These are phyloP conservation scores for Sarcocystis neurona DNA, from an alignment of 169 alveolate species.

Conservation along the genomic window DNA sequence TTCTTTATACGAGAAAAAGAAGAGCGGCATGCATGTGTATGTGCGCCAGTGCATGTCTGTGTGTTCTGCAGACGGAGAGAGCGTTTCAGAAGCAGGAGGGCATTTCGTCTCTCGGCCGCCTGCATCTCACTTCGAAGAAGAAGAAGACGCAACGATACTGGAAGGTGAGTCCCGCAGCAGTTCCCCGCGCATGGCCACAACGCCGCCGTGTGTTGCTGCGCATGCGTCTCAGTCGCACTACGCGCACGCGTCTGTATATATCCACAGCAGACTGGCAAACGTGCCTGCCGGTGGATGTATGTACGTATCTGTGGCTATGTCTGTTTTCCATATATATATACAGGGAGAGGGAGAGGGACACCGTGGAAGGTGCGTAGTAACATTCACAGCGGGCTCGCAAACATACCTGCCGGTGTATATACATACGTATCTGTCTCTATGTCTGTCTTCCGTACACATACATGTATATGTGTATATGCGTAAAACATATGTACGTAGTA, in stretches of 20 bases:
- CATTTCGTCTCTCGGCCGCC: conserved; percentile 73
- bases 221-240: neutral
- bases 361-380: too few relatives aligned
- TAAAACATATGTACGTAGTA: too few relatives aligned
- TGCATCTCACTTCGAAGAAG: conserved; percentile 65
- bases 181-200: too few relatives aligned
- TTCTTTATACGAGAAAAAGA: too few relatives aligned
- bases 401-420: too few relatives aligned
- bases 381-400: too few relatives aligned
- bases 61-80: conserved; percentile 74
- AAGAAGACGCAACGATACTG: conserved; percentile 67
- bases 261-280: neutral
- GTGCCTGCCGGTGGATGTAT: neutral
- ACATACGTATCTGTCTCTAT: too few relatives aligned
- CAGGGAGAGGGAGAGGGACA: neutral
- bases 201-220: too few relatives aligned
- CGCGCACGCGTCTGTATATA: neutral
- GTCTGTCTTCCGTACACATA: too few relatives aligned
- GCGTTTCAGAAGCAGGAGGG: conserved; percentile 83
- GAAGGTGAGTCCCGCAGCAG: conserved; percentile 42
- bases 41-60: conserved; percentile 4
- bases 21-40: too few relatives aligned
- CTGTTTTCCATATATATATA: neutral
- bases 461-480: too few relatives aligned
- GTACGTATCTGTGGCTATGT: neutral